Evolutionary conservation across 2,329 filamentous ascomycete genomes (phyloP), one percentile per base, ranked within the genome.

Genomic region (Thielaviopsis musarum): DNA sequence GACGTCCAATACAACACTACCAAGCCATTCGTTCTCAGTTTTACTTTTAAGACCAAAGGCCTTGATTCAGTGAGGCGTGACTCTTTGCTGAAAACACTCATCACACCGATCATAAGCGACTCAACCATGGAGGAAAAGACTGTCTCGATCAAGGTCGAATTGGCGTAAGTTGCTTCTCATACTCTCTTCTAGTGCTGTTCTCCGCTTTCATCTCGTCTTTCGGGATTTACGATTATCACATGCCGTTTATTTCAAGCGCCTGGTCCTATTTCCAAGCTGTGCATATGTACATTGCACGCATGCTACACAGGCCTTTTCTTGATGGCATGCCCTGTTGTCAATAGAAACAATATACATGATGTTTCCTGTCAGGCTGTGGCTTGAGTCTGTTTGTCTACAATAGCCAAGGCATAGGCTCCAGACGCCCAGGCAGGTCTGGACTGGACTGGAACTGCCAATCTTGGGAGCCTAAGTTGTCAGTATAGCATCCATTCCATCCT

Each of bases 61-160:
- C 2, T n/a, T 5, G 10, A 45, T 10, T 17, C 2, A n/a, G 38
- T n/a, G 12, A n/a, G 38, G 12, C 4, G 38, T 45, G 17, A n/a
- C 38, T 45, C 2, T 45, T 10, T n/a, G 6, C 38, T n/a, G 5
- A 34, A 34, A 34, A 45, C 12, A 45, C 38, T 10, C 38, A 45
- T 45, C 13, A 45, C 38, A n/a, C 3, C 38, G 2, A 2, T n/a
- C 17, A 10, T n/a, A n/a, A 34, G 10, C 30, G 30, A 34, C 30
- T 45, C 17, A 5, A n/a, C 10, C 17, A 45, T 45, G 45, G 57
- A 61, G 5, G 55, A 65, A 58, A 64, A 69, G 38, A 69, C 69
- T 10, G 72, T 88, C 56, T 69, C 77, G 22, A 77, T 91, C 64
- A 80, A 79, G 5, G 81, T 93, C 28, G 88, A 93, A 69, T 91